Evolutionary conservation across 192 early-diverging fungal species (phyloP), one percentile per base, ranked within the genome.

Genomic region (Mortierella hygrophila): DNA sequence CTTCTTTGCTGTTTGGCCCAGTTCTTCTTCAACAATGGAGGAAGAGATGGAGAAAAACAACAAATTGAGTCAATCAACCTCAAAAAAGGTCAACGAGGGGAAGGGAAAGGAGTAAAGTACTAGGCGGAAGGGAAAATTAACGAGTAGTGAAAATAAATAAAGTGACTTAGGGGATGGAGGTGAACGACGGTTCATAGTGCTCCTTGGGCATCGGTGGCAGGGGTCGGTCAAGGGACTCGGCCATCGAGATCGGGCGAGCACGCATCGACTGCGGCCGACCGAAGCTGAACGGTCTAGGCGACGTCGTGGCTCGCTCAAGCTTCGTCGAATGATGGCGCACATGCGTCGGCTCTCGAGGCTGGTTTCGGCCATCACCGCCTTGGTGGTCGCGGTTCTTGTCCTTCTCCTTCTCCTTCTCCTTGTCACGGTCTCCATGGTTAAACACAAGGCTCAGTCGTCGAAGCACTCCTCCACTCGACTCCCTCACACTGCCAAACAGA

Each of bases 201-300:
- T 86, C 84, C 71, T 74, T 86, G 60, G 84, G 84, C 84, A 86
- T 86, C 26, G 84, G 84, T 21, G 84, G 84, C n/a, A 86, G 60
- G 7, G 84, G 84, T 29, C 84, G 74, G 16, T 86, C 84, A 37
- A 86, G 32, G 15, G 84, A 81, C 47, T 86, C 84, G 3, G 84
- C 84, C 84, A 86, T 86, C 2, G 84, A 86, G 26, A 81, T 86
- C 5, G 84, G 84, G 7, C 84, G 69, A 21, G 79, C 79, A 26
- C 84, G 74, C 84, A 86, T 81, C 18, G 84, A 86, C 42, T 81
- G 79, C 23, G 84, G 79, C 38, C 79, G 79, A 1, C 83, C 83
- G 63, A 86, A 86, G 72, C 79, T 76, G 41, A 86, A 86, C 6
- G 78, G 32, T 37, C 84, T 70, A 10, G 82, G 77, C 2, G 84